Evolutionary conservation across 2,329 filamentous ascomycete genomes (phyloP).

Genomic region (Zelopaecilomyces penicillatus): DNA sequence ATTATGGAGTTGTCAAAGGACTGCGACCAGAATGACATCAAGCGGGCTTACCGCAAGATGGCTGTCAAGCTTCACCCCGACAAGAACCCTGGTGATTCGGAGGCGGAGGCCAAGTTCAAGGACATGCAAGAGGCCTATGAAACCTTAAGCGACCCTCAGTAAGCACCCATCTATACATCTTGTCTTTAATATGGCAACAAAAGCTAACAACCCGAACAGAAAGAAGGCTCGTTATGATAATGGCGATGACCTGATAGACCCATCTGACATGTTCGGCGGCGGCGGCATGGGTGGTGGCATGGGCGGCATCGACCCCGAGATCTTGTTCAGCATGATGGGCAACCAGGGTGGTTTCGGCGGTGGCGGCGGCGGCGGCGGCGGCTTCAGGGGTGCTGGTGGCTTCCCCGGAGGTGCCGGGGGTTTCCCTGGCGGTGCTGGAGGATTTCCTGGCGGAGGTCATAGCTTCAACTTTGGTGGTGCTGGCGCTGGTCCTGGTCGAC

Average conservation of each 20-base stretch:
- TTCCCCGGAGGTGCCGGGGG: slow-evolving; percentile 40
- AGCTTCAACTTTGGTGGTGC: slow-evolving; percentile 46
- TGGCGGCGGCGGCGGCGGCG: slow-evolving; percentile 33
- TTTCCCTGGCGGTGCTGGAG: slow-evolving; percentile 41
- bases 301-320: slow-evolving; percentile 65
- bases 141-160: slow-evolving; percentile 87
- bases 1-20: slow-evolving; percentile 85
- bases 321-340: slow-evolving; percentile 80
- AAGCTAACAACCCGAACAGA: slow-evolving; percentile 38
- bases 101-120: slow-evolving; percentile 89
- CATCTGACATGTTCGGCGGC: slow-evolving; percentile 73
- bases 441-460: slow-evolving; percentile 37
- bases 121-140: slow-evolving; percentile 97
- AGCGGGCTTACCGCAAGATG: slow-evolving; percentile 92
- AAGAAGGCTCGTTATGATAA: slow-evolving; percentile 88
- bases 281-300: slow-evolving; percentile 58
- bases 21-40: slow-evolving; percentile 76
- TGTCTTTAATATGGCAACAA: background rate
- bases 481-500: slow-evolving; percentile 24
- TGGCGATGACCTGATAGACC: slow-evolving; percentile 84
- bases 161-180: slow-evolving; percentile 33
- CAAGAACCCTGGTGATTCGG: slow-evolving; percentile 84
- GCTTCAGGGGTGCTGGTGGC: slow-evolving; percentile 43
- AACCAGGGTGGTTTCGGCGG: slow-evolving; percentile 50
- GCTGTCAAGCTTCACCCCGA: slow-evolving; percentile 93